phyloP scores from a whole-genome alignment of 305 asterid species.

The Salvia sclarea region DNA sequence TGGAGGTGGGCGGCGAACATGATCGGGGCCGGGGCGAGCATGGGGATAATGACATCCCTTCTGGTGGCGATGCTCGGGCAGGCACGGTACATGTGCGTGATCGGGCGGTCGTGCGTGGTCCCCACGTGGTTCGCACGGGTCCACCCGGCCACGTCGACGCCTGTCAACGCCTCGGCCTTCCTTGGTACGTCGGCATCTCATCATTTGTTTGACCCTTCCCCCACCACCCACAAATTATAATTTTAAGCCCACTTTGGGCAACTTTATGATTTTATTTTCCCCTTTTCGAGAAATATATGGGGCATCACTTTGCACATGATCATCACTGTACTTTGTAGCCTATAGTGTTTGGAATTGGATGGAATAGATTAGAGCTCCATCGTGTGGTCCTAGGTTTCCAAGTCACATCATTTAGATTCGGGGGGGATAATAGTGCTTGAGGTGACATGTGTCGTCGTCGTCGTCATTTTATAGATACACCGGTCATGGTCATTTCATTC shows the following conservation, averaged over 20 bases:
- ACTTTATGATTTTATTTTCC: background rate
- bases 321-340: conserved; percentile 24
- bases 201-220: background rate
- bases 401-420: conserved; percentile 25
- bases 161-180: conserved; percentile 84
- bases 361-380: background rate
- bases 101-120: conserved; percentile 85
- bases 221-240: conserved; percentile 19
- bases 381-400: conserved; percentile 23
- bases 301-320: background rate
- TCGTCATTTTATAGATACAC: no score
- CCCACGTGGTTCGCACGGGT: conserved; percentile 90
- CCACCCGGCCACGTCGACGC: conserved; percentile 79
- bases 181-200: conserved; percentile 61
- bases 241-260: conserved; percentile 17
- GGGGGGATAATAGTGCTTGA: background rate
- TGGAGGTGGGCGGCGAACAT: conserved; percentile 93
- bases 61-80: conserved; percentile 97
- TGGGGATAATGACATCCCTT: conserved; percentile 86
- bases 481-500: no score
- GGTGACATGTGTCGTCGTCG: conserved; percentile 5
- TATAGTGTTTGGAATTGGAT: background rate
- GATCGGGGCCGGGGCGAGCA: conserved; percentile 95
- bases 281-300: background rate
- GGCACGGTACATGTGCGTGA: conserved; percentile 95